Base-by-base conservation (phyloP, 805 yeast genomes). In the Starmerella apis region DNA sequence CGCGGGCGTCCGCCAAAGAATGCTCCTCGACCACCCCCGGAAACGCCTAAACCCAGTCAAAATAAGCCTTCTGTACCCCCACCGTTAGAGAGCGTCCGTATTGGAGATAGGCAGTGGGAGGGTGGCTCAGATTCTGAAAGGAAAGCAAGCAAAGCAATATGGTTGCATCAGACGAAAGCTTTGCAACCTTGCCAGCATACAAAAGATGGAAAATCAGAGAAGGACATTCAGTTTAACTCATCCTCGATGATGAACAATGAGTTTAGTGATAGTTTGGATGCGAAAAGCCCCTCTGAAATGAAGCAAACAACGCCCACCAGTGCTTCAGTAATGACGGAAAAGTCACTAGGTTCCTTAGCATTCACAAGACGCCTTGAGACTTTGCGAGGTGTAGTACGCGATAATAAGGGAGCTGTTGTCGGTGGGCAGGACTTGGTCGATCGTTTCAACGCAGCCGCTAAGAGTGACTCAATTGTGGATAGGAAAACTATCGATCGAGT, bases 401-500 rank as follows among this genome's bases (percentile, higher is more conserved):
- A 72, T 25, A 58, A 67, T 25, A 69, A 70, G 14, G 82, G 81
- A 14, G 73, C 75, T 2, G 56, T 71, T 4, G 68, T 68, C 24
- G 66, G 75, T 1, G 73, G 75, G n/a, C 60, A 57, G 14, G 65
- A 61, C 9, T 65, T 80, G 31, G 60, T 68, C 33, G 68, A 65
- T 9, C 62, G 59, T 4, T 56, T 80, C 1, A 69, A 77, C n/a
- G 69, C 66, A 3, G 43, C 51, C 2, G 53, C 45, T 9, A 22
- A 42, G 0, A 46, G 55, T 54, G 72, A 72, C 0, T 68, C 74
- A 13, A 63, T 63, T 1, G 68, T 79, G 16, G 88, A 82, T 56
- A 71, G 76, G 30, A 73, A 71, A 47, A 82, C 88, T 0, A 58
- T 76, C 11, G 58, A 61, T 6, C 70, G 73, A 5, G 81, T 77